phyloP scores from a whole-genome alignment of 129 eudicot species.

The Heracleum sosnowskyi region DNA sequence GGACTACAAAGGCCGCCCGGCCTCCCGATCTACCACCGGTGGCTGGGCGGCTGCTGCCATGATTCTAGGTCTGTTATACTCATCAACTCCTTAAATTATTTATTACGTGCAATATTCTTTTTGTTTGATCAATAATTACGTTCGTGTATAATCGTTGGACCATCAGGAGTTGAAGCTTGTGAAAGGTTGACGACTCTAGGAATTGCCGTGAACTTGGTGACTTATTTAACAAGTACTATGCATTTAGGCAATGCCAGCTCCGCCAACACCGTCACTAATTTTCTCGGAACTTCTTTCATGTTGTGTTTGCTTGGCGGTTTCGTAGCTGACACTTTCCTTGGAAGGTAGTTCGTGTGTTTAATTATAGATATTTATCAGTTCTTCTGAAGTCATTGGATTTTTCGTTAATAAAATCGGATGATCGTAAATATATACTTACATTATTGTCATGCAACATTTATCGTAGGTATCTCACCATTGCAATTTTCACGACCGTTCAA shows the following conservation, averaged over 20 bases:
- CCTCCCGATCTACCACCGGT: conserved; percentile 63
- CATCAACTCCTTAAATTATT: neutral
- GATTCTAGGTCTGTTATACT: conserved; percentile 59
- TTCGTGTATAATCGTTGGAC: neutral
- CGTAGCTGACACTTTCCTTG: conserved; percentile 85
- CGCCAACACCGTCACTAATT: conserved; percentile 89
- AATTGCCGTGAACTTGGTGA: conserved; percentile 79
- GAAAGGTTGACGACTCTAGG: conserved; percentile 94
- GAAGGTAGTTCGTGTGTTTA: conserved; percentile 32
- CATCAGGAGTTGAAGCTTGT: conserved; percentile 62
- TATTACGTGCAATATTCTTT: neutral
- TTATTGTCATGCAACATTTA: neutral
- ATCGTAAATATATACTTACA: neutral
- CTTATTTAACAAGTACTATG: conserved; percentile 81
- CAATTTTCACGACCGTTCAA: conserved; percentile 70
- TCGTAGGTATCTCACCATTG: conserved; percentile 79
- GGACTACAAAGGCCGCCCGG: conserved; percentile 78
- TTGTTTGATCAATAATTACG: neutral
- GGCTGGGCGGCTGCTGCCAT: conserved; percentile 89
- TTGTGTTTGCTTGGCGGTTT: conserved; percentile 92
- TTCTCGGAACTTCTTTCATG: conserved; percentile 92
- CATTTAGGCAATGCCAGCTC: conserved; percentile 85
- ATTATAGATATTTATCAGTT: too few species aligned
- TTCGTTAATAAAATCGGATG: neutral
- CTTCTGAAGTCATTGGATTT: neutral